Base-by-base conservation (phyloP, 2,329 filamentous ascomycete genomes). In the Botrytis cinerea region DNA sequence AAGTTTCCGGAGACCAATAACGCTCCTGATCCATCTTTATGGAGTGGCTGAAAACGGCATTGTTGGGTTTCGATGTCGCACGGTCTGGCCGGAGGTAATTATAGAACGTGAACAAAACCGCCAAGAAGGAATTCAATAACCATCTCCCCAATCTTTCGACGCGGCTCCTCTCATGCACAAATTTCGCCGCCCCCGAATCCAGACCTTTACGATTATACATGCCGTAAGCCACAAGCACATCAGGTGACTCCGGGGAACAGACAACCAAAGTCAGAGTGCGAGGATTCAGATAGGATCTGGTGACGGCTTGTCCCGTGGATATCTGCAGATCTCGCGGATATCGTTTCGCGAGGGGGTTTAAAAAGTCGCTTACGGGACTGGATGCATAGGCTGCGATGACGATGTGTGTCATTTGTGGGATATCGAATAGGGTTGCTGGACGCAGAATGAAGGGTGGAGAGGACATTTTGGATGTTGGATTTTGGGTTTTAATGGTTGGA, bases 1-100 rank as follows among this genome's bases (percentile, higher is more conserved):
- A 73, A 3, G 22, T 69, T 14, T 75, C 74, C 3, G 74, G 73
- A 72, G 76, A 71, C 77, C 78, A 80, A 67, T 78, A 76, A 8
- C 60, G 73, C 38, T 76, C 45, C 10, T 68, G 22, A 45, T 79
- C 76, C 16, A 73, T 45, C 16, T 35, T 62, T 4, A 22, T 32
- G 57, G 73, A 76, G 6, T 70, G 60, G 1, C 6, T 5, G n/a
- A 79, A 76, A 4, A 68, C 45, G 25, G 45, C 64, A 22, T 62
- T 1, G 20, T 70, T 63, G 4, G 72, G 72, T 20, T 54, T 18
- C 57, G 76, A 74, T 3, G 60, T 57, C n/a, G 71, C 69, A 6
- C 75, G 75, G 71, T 79, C 74, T 20, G 75, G 75, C 64, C 75
- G 77, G 14, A 78, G 40, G 14, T 38, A 64, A 6, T 75, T 75